Evolutionary conservation across 768 basidiomycete genomes (phyloP).

Genomic region (Termitomyces sp.): DNA sequence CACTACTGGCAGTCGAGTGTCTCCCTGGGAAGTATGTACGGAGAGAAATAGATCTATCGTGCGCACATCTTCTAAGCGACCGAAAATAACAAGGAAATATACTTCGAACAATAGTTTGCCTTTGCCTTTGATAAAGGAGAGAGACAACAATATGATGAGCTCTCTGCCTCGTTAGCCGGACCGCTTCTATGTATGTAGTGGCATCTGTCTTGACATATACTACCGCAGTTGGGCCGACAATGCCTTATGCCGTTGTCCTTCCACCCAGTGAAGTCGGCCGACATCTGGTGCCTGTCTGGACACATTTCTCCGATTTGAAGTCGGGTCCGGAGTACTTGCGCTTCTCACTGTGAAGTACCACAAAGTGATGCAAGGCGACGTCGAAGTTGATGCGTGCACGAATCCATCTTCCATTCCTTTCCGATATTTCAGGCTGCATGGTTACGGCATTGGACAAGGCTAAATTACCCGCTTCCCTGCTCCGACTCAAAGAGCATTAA

Average conservation of each 20-base stretch:
- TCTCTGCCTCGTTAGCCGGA: background rate
- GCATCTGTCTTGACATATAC: background rate
- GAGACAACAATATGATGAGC: no score
- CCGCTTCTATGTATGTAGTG: background rate
- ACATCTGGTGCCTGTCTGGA: background rate
- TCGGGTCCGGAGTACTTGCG: background rate
- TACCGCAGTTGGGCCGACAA: background rate
- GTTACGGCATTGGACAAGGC: no score
- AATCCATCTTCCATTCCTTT: background rate
- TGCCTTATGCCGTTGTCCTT: background rate
- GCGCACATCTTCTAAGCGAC: no score
- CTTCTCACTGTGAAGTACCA: background rate
- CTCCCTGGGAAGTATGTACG: background rate
- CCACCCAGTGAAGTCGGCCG: background rate
- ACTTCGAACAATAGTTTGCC: no score
- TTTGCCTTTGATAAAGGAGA: no score
- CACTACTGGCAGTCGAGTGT: background rate
- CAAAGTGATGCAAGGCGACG: background rate
- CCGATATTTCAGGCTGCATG: background rate
- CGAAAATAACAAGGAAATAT: no score
- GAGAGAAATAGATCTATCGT: no score
- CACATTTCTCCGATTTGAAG: background rate
- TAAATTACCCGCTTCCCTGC: background rate
- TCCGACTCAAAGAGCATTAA: background rate
- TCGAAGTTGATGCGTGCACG: background rate